Conservation (phyloP, 345 rosid genomes). For the Brassica cretica region DNA sequence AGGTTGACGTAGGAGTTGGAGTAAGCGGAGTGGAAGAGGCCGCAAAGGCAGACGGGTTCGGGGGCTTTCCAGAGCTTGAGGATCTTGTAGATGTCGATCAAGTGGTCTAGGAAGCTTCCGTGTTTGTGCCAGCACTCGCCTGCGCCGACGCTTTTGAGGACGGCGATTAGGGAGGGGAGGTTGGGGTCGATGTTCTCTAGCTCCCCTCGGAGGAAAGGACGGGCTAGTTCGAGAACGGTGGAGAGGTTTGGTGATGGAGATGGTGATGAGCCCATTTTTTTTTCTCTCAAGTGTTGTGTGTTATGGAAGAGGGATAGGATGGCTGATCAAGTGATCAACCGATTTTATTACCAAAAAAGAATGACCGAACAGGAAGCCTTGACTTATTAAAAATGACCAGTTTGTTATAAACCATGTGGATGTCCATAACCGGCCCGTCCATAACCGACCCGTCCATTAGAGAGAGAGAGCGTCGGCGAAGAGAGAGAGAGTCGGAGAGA, state of each 20-base stretch:
- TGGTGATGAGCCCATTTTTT: conserved; percentile 35
- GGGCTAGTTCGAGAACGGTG: conserved; percentile 53
- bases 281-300: not conserved
- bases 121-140: conserved; percentile 99
- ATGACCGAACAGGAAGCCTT: not conserved
- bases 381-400: not conserved
- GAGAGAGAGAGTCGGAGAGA: no score
- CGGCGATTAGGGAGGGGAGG: conserved; percentile 63
- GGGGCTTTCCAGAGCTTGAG: conserved; percentile 84
- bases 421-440: no score
- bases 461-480: no score
- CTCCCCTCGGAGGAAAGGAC: conserved; percentile 95
- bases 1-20: conserved; percentile 90
- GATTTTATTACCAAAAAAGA: not conserved
- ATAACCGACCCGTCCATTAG: no score
- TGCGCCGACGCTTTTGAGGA: conserved; percentile 84
- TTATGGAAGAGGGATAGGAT: not conserved
- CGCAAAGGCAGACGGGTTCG: conserved; percentile 81
- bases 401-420: not conserved
- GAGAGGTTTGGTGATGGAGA: conserved; percentile 22
- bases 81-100: conserved; percentile 75
- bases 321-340: not conserved
- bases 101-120: conserved; percentile 88
- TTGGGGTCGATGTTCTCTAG: conserved; percentile 60
- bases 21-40: conserved; percentile 93